These are phyloP conservation scores for Lactarius tabidus DNA, from an alignment of 768 basidiomycete species.

Conservation along the genomic window DNA sequence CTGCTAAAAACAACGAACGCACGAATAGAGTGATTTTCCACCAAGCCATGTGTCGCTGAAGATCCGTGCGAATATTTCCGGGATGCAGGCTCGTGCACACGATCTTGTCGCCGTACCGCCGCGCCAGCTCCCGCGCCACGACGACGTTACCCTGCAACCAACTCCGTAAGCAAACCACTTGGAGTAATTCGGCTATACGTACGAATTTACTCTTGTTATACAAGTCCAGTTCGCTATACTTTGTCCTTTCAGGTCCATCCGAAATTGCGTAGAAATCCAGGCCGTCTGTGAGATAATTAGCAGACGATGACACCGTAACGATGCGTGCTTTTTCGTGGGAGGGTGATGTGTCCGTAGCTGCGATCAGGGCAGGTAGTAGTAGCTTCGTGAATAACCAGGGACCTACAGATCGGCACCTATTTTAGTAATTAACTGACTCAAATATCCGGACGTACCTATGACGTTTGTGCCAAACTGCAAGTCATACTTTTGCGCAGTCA, in stretches of 20 bases:
- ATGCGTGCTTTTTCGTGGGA: conserved; percentile 43
- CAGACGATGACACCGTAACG: conserved; percentile 44
- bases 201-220: conserved; percentile 39
- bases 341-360: conserved; percentile 37
- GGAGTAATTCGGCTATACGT: conserved; percentile 16
- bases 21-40: neutral
- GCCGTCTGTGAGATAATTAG: conserved; percentile 31
- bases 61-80: no score
- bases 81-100: no score
- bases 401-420: conserved; percentile 37
- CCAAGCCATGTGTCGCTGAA: no score
- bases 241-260: conserved; percentile 30
- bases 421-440: neutral
- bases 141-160: no score
- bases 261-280: conserved; percentile 40
- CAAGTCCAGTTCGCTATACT: conserved; percentile 3
- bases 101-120: no score
- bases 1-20: neutral
- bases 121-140: no score
- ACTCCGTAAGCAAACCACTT: no score
- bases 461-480: conserved; percentile 57
- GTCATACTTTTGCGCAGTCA: conserved; percentile 48
- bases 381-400: conserved; percentile 57
- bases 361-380: conserved; percentile 45
- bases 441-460: conserved; percentile 36